phyloP scores from a whole-genome alignment of 2,329 filamentous ascomycete species.

The Monosporascus sp. region DNA sequence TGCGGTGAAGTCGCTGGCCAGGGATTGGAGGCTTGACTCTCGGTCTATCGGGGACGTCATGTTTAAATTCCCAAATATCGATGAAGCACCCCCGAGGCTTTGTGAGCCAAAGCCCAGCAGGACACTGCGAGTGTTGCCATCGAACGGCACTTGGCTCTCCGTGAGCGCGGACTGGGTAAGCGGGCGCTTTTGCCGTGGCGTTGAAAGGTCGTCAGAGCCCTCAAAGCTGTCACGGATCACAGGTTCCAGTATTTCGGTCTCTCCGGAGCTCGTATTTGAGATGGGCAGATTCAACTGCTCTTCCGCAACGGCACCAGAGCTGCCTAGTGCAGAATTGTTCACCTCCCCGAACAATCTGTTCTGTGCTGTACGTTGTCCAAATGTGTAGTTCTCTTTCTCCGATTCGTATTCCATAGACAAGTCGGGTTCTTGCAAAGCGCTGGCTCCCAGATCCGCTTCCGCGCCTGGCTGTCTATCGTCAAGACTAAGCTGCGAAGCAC shows the following conservation, averaged over 20 bases:
- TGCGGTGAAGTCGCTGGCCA: constrained; percentile 32
- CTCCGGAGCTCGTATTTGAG: constrained; percentile 24
- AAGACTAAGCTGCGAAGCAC: constrained; percentile 60
- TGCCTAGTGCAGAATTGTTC: constrained; percentile 46
- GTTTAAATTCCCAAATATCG: constrained; percentile 37
- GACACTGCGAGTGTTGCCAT: constrained; percentile 21
- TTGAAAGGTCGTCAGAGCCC: constrained; percentile 36
- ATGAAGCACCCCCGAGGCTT: constrained; percentile 47
- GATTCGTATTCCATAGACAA: constrained; percentile 58
- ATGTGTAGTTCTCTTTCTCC: constrained; percentile 73
- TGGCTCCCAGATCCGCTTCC: constrained; percentile 20
- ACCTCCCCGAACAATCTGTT: constrained; percentile 52
- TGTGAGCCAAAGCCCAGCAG: constrained; percentile 37
- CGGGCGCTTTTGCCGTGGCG: constrained; percentile 24
- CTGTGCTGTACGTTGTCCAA: constrained; percentile 42
- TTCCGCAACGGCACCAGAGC: constrained; percentile 44
- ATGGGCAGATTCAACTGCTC: constrained; percentile 43
- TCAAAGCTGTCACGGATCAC: constrained; percentile 43
- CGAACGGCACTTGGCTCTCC: constrained; percentile 4
- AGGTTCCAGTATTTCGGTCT: constrained; percentile 32
- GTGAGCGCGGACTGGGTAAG: constrained; percentile 9
- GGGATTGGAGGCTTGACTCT: constrained; percentile 15
- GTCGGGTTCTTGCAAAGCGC: constrained; percentile 29
- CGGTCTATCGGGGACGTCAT: constrained; percentile 32
- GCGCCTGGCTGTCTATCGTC: constrained; percentile 35